Conservation (phyloP, 345 rosid species). For the Melaleuca alternifolia region DNA sequence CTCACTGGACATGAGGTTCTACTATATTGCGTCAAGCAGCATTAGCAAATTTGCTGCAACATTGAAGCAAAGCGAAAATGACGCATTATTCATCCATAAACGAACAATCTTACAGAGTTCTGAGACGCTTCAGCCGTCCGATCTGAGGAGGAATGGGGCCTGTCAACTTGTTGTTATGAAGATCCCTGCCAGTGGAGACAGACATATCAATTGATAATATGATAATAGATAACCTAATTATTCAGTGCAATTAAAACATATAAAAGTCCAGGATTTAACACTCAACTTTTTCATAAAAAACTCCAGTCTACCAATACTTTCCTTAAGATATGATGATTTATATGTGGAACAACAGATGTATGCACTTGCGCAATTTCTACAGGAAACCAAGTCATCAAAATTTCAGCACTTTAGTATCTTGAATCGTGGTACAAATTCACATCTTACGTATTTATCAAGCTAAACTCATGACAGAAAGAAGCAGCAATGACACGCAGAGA, state of each 20-base stretch:
- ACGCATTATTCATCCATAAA: background rate
- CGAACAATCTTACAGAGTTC: constrained; percentile 50
- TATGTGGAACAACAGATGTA: background rate
- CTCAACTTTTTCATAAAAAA: background rate
- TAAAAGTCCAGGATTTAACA: background rate
- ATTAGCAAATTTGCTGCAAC: background rate
- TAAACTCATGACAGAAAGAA: background rate
- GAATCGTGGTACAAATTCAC: background rate
- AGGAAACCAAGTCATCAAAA: background rate
- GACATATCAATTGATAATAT: background rate
- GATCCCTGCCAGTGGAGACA: constrained; percentile 39
- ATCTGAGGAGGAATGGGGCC: constrained; percentile 98
- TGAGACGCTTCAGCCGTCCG: constrained; percentile 76
- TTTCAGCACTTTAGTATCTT: background rate
- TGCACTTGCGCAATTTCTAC: background rate
- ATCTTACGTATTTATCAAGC: background rate
- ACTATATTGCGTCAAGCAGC: background rate
- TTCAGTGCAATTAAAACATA: background rate
- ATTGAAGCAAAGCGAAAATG: background rate
- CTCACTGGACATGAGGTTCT: background rate
- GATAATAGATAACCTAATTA: background rate
- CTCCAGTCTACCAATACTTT: background rate
- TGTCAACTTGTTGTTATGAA: constrained; percentile 78
- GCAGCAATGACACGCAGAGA: background rate
- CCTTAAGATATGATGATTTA: background rate